These are phyloP conservation scores for Paramecium primaurelia DNA, from an alignment of 73 alveolate species.

Conservation along the genomic window DNA sequence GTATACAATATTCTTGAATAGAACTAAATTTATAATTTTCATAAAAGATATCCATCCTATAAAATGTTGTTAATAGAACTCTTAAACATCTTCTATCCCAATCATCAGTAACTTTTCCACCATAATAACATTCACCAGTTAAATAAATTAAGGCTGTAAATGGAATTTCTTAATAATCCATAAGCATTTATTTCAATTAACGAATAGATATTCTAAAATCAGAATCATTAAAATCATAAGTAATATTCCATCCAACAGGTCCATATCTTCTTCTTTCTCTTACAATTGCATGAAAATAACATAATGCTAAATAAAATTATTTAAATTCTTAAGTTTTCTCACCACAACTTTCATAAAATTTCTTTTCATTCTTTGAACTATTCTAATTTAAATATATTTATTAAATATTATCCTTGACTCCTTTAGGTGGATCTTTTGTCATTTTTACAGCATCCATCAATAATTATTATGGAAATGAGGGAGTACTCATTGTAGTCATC, in stretches of 20 bases:
- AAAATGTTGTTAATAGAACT: slow-evolving; percentile 84
- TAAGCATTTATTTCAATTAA: slow-evolving; percentile 84
- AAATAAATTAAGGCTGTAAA: slow-evolving; percentile 90
- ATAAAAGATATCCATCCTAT: slow-evolving; percentile 73
- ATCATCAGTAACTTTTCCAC: slow-evolving; percentile 99
- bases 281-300: slow-evolving; percentile 93
- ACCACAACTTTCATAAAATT: slow-evolving; percentile 74
- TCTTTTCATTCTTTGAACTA: slow-evolving; percentile 68
- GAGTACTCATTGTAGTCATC: slow-evolving; percentile 93
- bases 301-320: slow-evolving; percentile 69
- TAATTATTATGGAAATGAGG: slow-evolving; percentile 94
- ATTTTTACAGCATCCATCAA: slow-evolving; percentile 92
- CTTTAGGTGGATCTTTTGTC: slow-evolving; percentile 93
- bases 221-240: slow-evolving; percentile 87
- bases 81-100: slow-evolving; percentile 94
- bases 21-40: slow-evolving; percentile 77
- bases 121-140: slow-evolving; percentile 96
- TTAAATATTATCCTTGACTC: slow-evolving; percentile 77
- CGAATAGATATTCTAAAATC: slow-evolving; percentile 92
- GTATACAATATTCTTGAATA: slow-evolving; percentile 79
- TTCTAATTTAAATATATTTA: slow-evolving; percentile 78
- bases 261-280: slow-evolving; percentile 97
- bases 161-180: slow-evolving; percentile 84
- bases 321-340: slow-evolving; percentile 70
- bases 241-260: slow-evolving; percentile 97